Evolutionary conservation across 768 basidiomycete species (phyloP).

Genomic region (Suillus plorans): DNA sequence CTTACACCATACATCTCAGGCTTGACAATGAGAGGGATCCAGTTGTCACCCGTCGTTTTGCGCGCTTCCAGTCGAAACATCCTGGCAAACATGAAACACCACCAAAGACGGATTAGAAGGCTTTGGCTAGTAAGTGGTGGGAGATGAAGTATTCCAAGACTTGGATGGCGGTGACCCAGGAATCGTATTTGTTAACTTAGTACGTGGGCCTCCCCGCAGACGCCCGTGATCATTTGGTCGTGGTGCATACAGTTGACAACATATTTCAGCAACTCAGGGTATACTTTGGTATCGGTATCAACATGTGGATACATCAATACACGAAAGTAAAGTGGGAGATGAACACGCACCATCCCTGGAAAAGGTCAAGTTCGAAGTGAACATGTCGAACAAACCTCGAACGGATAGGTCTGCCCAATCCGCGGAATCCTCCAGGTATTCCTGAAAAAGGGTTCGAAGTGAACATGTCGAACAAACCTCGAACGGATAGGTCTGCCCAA

Average conservation of each 20-base stretch:
- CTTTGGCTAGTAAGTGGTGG: conserved; percentile 96
- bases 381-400: too few relatives aligned
- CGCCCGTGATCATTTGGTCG: conserved; percentile 98
- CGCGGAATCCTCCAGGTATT: too few relatives aligned
- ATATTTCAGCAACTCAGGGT: conserved; percentile 83
- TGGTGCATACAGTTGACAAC: conserved; percentile 99
- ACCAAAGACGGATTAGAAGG: conserved; percentile 98
- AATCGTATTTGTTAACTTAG: conserved; percentile 95
- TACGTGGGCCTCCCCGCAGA: conserved; percentile 98
- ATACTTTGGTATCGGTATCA: conserved; percentile 97
- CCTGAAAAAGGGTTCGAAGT: too few relatives aligned
- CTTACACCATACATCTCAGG: too few relatives aligned
- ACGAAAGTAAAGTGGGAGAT: not conserved
- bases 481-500: too few relatives aligned
- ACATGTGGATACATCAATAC: conserved; percentile 56
- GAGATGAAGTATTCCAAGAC: conserved; percentile 99
- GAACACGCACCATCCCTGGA: conserved; percentile 80
- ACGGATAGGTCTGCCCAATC: too few relatives aligned
- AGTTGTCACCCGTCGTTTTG: conserved; percentile 85
- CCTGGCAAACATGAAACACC: conserved; percentile 99
- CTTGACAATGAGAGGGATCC: conserved; percentile 96
- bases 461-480: too few relatives aligned
- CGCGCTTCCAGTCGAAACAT: conserved; percentile 98
- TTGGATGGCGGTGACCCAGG: conserved; percentile 98
- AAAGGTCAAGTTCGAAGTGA: too few relatives aligned